phyloP scores from a whole-genome alignment of 495 filamentous ascomycete species.

The Aspergillus homomorphus region DNA sequence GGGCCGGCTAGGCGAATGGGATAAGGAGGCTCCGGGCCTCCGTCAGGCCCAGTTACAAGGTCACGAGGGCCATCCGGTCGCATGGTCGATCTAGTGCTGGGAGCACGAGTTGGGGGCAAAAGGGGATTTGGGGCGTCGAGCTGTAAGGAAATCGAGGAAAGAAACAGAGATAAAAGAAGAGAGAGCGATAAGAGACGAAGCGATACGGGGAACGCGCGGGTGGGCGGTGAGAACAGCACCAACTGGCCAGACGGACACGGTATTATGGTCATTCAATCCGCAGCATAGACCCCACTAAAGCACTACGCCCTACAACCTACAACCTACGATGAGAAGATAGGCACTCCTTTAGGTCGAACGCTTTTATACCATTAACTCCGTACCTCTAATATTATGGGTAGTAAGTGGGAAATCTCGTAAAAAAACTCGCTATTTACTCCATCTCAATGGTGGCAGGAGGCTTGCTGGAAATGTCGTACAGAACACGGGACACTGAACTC shows the following conservation, averaged over 20 bases:
- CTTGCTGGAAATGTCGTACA: slow-evolving; percentile 72
- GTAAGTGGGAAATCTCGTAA: not conserved
- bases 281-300: too few relatives aligned
- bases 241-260: slow-evolving; percentile 7
- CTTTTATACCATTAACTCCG: slow-evolving; percentile 3
- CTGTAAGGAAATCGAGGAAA: not conserved
- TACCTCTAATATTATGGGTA: slow-evolving; percentile 4
- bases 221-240: not conserved
- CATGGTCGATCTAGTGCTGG: slow-evolving; percentile 27
- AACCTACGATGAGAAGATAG: too few relatives aligned
- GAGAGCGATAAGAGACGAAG: slow-evolving; percentile 8
- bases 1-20: slow-evolving; percentile 76
- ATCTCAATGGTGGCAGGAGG: slow-evolving; percentile 78
- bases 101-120: slow-evolving; percentile 3
- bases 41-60: slow-evolving; percentile 62
- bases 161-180: slow-evolving; percentile 1
- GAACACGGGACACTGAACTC: slow-evolving; percentile 50
- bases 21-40: slow-evolving; percentile 72
- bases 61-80: slow-evolving; percentile 50
- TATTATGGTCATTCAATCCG: too few relatives aligned
- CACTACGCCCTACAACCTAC: too few relatives aligned
- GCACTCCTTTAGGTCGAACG: not conserved
- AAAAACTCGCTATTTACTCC: slow-evolving; percentile 47
- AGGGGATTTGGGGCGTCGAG: not conserved
- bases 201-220: not conserved